phyloP scores from a whole-genome alignment of 208 protist species.

The Dictyostelium gargantuum region DNA sequence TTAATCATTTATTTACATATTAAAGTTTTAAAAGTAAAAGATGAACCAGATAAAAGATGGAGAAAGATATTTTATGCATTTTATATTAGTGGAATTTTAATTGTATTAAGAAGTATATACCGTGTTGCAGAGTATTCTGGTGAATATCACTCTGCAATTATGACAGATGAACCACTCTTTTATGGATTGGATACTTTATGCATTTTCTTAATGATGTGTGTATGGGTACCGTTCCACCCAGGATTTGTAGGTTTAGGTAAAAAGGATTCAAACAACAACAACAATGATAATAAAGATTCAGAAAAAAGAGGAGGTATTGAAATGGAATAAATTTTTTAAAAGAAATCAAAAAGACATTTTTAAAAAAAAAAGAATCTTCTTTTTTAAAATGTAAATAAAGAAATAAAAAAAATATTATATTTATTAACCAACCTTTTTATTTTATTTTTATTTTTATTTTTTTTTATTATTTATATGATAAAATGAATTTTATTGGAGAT shows the following conservation, averaged over 20 bases:
- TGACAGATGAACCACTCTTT: neutral
- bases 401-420: too few species aligned
- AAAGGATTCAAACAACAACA: neutral
- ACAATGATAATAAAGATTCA: neutral
- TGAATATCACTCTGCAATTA: neutral
- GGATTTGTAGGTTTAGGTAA: neutral
- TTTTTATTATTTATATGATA: too few species aligned
- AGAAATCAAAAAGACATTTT: too few species aligned
- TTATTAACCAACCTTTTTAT: too few species aligned
- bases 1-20: conserved; percentile 5
- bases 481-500: too few species aligned
- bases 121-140: conserved; percentile 31
- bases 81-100: neutral
- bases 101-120: conserved; percentile 16
- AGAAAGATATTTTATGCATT: neutral
- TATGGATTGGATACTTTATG: conserved; percentile 16
- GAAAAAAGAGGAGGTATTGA: neutral
- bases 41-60: conserved; percentile 9
- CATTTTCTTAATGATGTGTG: conserved; percentile 15
- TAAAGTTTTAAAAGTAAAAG: neutral
- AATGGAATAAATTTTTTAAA: neutral
- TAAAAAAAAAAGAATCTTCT: too few species aligned
- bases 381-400: too few species aligned
- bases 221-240: conserved; percentile 18
- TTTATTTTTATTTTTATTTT: too few species aligned